Conservation (phyloP, 1,139 yeast genomes). For the Pichia sp. region DNA sequence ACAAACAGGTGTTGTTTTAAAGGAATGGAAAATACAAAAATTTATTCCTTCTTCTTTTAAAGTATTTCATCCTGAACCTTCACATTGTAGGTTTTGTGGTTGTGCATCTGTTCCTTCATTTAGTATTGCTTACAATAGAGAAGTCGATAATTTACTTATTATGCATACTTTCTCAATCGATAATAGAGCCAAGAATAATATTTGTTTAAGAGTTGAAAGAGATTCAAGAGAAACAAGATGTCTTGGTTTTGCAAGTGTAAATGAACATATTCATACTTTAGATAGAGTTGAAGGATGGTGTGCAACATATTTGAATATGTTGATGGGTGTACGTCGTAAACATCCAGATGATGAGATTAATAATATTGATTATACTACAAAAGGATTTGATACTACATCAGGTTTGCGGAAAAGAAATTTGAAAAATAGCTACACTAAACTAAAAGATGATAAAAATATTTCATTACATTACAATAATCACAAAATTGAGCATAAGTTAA, state of each 20-base stretch:
- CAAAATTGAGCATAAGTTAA: slow-evolving; percentile 15
- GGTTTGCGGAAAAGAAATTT: slow-evolving; percentile 1
- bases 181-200: slow-evolving; percentile 68
- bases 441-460: not conserved
- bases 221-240: slow-evolving; percentile 89
- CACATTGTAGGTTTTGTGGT: slow-evolving; percentile 87
- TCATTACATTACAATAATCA: not conserved
- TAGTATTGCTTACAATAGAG: slow-evolving; percentile 63
- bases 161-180: slow-evolving; percentile 69
- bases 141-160: slow-evolving; percentile 49
- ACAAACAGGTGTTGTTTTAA: slow-evolving; percentile 62
- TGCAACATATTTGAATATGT: slow-evolving; percentile 65
- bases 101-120: slow-evolving; percentile 72
- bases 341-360: slow-evolving; percentile 17
- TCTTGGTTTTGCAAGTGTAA: slow-evolving; percentile 69
- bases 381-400: not conserved
- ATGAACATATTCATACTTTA: slow-evolving; percentile 64
- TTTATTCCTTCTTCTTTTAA: slow-evolving; percentile 54
- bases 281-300: slow-evolving; percentile 69
- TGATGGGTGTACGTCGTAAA: slow-evolving; percentile 60
- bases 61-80: slow-evolving; percentile 76
- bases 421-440: not conserved
- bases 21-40: slow-evolving; percentile 50
- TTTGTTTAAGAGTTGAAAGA: slow-evolving; percentile 84
- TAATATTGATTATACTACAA: not conserved